Percentiles rank a stretch among this genome's conserved stretches.
Conservation (phyloP, 805 yeast genomes). For the Teunomyces aglyptinius region DNA sequence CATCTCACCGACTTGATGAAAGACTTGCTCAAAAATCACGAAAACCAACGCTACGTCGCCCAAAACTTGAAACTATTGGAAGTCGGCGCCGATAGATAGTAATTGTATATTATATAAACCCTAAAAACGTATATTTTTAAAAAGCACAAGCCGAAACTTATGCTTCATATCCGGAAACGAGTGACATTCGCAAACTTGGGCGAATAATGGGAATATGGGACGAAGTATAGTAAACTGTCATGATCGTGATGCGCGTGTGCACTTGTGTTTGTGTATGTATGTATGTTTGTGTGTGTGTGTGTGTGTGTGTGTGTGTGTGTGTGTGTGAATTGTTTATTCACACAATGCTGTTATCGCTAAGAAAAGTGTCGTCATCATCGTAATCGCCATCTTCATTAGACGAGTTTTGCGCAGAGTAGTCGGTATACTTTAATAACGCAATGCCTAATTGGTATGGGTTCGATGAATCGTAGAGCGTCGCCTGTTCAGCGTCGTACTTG, state of each 20-base stretch:
- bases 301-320: background rate
- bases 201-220: background rate
- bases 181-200: background rate
- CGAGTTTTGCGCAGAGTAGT: background rate
- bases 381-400: background rate
- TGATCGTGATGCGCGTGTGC: background rate
- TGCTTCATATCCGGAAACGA: background rate
- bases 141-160: background rate
- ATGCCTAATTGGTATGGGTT: constrained; percentile 1
- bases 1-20: constrained; percentile 63
- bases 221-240: background rate
- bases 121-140: background rate
- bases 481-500: constrained; percentile 1
- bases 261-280: background rate
- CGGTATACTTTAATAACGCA: background rate
- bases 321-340: background rate
- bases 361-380: background rate
- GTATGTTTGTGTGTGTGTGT: background rate
- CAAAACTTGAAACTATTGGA: constrained; percentile 32
- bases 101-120: background rate
- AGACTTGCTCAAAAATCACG: constrained; percentile 53
- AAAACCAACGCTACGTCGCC: constrained; percentile 41
- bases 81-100: constrained; percentile 33
- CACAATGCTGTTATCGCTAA: constrained; percentile 2
- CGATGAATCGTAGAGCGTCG: background rate